A percentile compares a stretch with the other conserved stretches of the same genome.
Evolutionary conservation across 2,329 filamentous ascomycete species (phyloP).

Genomic region (Aureobasidium mangrovei): DNA sequence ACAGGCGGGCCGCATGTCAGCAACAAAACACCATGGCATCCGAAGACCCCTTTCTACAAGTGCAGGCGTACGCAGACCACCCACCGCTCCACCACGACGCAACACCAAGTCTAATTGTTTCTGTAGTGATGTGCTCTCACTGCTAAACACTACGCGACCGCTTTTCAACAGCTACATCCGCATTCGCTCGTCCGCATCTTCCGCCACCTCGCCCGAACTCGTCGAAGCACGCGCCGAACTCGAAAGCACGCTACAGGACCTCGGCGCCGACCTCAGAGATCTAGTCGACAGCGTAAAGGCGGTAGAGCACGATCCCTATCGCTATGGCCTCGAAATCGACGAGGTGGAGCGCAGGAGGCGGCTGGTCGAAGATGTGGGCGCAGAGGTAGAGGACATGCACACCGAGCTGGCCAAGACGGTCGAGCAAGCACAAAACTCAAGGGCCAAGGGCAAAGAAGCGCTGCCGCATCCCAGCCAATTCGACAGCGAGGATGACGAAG

Average conservation of each 20-base stretch:
- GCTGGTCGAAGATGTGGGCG: conserved; percentile 80
- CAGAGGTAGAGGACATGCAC: conserved; percentile 83
- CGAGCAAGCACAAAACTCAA: conserved; percentile 29
- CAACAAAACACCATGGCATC: conserved; percentile 18
- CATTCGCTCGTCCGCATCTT: conserved; percentile 76
- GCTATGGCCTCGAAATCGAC: conserved; percentile 73
- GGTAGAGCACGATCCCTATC: conserved; percentile 77
- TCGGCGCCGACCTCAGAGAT: conserved; percentile 79
- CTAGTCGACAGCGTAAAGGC: conserved; percentile 79
- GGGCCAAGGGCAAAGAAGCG: conserved; percentile 37
- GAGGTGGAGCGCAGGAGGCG: conserved; percentile 74
- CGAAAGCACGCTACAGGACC: conserved; percentile 61
- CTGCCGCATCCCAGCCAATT: conserved; percentile 54
- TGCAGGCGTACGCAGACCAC: conserved; percentile 34
- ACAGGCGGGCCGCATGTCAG: conserved; percentile 11
- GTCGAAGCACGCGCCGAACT: conserved; percentile 63
- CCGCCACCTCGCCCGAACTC: conserved; percentile 61
- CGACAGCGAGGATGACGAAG: conserved; percentile 32
- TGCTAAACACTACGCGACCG: conserved; percentile 70
- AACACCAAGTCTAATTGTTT: background rate
- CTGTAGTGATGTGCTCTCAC: conserved; percentile 73
- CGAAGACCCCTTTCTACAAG: conserved; percentile 43
- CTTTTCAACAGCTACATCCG: conserved; percentile 92
- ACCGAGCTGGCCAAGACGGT: conserved; percentile 62
- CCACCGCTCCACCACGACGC: background rate